A percentile compares a stretch with the other conserved stretches of the same genome.
phyloP scores from a whole-genome alignment of 2,329 filamentous ascomycete genomes.

The Curvularia lunata region DNA sequence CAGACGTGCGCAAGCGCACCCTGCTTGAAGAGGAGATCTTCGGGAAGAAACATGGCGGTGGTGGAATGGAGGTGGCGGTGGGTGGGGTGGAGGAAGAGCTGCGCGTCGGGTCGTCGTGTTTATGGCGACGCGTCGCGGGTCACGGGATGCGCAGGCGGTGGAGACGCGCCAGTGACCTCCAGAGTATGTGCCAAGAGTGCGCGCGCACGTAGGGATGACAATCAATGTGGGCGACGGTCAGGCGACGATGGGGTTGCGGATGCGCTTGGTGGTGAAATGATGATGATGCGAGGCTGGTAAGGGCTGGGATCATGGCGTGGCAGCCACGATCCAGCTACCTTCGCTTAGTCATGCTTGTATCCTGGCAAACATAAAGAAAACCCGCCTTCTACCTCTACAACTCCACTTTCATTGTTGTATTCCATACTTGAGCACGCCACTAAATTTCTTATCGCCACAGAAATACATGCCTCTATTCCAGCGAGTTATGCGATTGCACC shows the following conservation, averaged over 20 bases:
- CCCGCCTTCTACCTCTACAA: not conserved
- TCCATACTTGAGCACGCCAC: not conserved
- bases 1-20: constrained; percentile 97
- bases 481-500: not conserved
- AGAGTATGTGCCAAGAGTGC: constrained; percentile 21
- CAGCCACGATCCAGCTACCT: constrained; percentile 8
- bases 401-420: not conserved
- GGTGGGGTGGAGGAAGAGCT: constrained; percentile 20
- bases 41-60: constrained; percentile 89
- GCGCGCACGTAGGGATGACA: constrained; percentile 34
- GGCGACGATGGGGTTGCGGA: constrained; percentile 31
- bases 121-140: constrained; percentile 42
- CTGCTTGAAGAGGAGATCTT: constrained; percentile 93
- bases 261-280: constrained; percentile 27
- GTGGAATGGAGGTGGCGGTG: constrained; percentile 16
- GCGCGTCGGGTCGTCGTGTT: constrained; percentile 39
- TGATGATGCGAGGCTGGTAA: constrained; percentile 23
- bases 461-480: no score
- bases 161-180: constrained; percentile 30
- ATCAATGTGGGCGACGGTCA: constrained; percentile 21
- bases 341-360: constrained; percentile 13
- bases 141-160: constrained; percentile 32
- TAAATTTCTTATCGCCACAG: not conserved
- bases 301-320: constrained; percentile 16
- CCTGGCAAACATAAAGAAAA: not conserved